A percentile compares a stretch with the other conserved stretches of the same genome.
Conservation (phyloP, 192 early-diverging fungal genomes). For the Coemansia sp. region DNA sequence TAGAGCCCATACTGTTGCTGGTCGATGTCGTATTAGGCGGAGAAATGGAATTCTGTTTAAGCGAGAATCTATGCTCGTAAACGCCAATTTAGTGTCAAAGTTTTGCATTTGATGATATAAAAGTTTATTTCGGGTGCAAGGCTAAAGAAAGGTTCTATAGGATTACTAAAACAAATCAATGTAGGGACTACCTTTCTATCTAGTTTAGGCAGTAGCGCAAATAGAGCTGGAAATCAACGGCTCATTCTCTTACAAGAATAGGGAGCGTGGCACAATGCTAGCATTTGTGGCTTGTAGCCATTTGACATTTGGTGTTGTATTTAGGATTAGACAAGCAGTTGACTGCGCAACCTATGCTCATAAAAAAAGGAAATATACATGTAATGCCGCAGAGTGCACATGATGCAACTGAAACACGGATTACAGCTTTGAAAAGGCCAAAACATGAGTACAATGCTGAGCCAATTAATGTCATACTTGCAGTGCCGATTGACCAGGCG, state of each 20-base stretch:
- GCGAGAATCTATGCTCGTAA: neutral
- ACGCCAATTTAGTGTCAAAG: no score
- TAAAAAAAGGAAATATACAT: neutral
- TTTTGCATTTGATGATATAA: neutral
- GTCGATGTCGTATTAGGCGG: neutral
- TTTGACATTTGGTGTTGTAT: no score
- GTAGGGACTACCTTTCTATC: no score
- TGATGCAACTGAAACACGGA: slow-evolving; percentile 3
- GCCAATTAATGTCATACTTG: slow-evolving; percentile 27
- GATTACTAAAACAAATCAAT: no score
- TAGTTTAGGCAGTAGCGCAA: no score
- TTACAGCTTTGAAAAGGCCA: slow-evolving; percentile 21
- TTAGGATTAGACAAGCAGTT: no score
- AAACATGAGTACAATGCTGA: slow-evolving; percentile 17
- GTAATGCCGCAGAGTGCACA: slow-evolving; percentile 15
- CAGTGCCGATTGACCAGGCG: slow-evolving; percentile 30
- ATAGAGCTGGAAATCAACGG: no score
- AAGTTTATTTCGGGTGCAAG: neutral
- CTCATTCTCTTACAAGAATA: neutral
- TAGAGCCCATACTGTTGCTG: slow-evolving; percentile 32
- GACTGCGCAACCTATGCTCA: neutral
- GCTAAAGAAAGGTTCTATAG: neutral
- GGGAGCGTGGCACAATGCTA: neutral
- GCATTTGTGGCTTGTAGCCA: no score
- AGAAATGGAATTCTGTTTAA: neutral